phyloP scores from a whole-genome alignment of 2,329 filamentous ascomycete genomes.

The Lachnellula subtilissima region DNA sequence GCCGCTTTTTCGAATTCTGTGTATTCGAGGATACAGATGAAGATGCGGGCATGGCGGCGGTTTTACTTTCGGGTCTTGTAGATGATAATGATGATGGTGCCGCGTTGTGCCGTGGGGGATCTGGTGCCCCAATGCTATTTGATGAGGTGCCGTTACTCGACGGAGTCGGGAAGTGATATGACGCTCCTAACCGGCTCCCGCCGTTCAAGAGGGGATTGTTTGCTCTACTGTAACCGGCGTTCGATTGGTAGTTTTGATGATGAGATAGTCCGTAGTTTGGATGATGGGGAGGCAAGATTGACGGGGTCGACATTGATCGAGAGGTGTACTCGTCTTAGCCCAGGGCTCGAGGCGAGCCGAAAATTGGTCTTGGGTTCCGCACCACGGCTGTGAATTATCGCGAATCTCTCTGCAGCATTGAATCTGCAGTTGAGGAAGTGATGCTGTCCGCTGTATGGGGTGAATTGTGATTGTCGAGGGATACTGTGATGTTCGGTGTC shows the following conservation, averaged over 20 bases:
- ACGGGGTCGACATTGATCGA: conserved; percentile 70
- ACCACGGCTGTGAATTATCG: no score
- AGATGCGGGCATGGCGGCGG: conserved; percentile 34
- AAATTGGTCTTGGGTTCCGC: conserved; percentile 2
- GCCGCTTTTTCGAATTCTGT: conserved; percentile 36
- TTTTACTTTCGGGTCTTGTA: conserved; percentile 25
- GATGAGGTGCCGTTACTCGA: conserved; percentile 29
- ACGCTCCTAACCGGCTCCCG: conserved; percentile 27
- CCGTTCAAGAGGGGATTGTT: conserved; percentile 37
- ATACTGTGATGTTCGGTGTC: conserved; percentile 10
- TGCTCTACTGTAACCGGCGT: conserved; percentile 43
- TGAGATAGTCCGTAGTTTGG: conserved; percentile 59
- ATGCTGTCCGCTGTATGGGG: background rate
- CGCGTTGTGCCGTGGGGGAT: conserved; percentile 23
- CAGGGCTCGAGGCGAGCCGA: conserved; percentile 16
- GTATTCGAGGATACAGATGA: conserved; percentile 22
- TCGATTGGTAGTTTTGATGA: conserved; percentile 50
- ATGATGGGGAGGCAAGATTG: conserved; percentile 65
- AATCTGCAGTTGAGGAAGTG: conserved; percentile 10
- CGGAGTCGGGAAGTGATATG: conserved; percentile 28
- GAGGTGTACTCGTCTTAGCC: conserved; percentile 20
- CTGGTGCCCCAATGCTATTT: conserved; percentile 20
- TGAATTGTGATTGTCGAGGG: conserved; percentile 16
- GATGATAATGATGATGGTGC: conserved; percentile 9
- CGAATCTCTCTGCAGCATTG: conserved; percentile 12